Conservation (phyloP, 1,284 basidiomycete species). For the Tylopilus sp. region DNA sequence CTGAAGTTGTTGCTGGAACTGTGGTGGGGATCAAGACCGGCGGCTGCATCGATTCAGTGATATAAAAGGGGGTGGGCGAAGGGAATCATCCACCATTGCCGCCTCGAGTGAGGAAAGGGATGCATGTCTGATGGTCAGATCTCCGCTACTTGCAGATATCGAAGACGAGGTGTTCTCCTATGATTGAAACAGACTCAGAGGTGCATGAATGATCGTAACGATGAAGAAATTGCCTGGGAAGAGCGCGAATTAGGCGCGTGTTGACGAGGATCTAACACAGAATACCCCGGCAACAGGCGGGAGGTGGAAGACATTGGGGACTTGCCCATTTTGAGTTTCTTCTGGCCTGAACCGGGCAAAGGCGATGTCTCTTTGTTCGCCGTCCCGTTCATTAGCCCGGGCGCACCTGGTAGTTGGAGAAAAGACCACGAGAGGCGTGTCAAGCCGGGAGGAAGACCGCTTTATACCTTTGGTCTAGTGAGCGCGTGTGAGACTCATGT, state of each 20-base stretch:
- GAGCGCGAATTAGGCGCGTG: slow-evolving; percentile 3
- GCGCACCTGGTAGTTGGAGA: slow-evolving; percentile 1
- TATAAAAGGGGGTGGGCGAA: slow-evolving; percentile 7
- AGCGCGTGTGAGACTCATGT: slow-evolving; percentile 20
- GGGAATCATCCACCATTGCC: slow-evolving; percentile 14
- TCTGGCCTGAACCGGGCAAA: slow-evolving; percentile 7
- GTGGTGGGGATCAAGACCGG: slow-evolving; percentile 1
- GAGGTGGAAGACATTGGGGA: slow-evolving; percentile 2
- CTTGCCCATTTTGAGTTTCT: slow-evolving; percentile 17
- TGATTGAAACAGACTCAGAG: slow-evolving; percentile 12
- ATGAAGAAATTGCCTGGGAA: slow-evolving; percentile 18
- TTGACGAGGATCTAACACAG: slow-evolving; percentile 17
- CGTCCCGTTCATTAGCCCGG: slow-evolving; percentile 14
- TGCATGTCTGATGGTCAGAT: slow-evolving; percentile 6
- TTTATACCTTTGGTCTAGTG: slow-evolving; percentile 23
- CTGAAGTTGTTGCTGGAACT: background rate
- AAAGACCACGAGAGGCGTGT: slow-evolving; percentile 1
- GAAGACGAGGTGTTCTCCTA: slow-evolving; percentile 16
- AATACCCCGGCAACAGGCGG: slow-evolving; percentile 8
- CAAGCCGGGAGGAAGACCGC: background rate
- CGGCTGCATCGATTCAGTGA: slow-evolving; percentile 15
- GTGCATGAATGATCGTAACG: background rate
- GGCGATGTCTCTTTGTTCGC: background rate
- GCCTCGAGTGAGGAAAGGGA: slow-evolving; percentile 6
- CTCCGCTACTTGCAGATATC: slow-evolving; percentile 3